Percentiles rank a stretch among this genome's conserved stretches.
Conservation (phyloP, 2,329 filamentous ascomycete genomes). For the Cercospora berteroae region DNA sequence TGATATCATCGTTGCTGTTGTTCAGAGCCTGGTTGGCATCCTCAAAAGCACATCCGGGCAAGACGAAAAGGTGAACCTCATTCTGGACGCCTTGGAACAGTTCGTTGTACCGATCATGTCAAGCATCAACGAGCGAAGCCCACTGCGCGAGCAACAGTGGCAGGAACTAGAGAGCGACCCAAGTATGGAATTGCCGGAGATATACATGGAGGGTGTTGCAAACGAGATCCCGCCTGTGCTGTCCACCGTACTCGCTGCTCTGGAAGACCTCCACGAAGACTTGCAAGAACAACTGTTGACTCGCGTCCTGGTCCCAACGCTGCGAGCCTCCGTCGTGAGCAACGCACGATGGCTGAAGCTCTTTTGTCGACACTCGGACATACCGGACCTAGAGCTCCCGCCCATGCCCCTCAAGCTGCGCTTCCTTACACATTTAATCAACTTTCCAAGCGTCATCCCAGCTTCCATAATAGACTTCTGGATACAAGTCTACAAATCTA, state of each 20-base stretch:
- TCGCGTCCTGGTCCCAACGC: constrained; percentile 22
- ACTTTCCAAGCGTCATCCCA: constrained; percentile 24
- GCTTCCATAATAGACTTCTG: constrained; percentile 30
- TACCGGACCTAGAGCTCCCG: constrained; percentile 3
- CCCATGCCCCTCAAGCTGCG: constrained; percentile 6
- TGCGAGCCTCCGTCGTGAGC: constrained; percentile 14
- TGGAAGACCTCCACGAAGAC: neutral
- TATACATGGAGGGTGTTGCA: constrained; percentile 22
- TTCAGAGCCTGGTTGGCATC: constrained; percentile 39
- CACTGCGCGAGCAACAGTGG: constrained; percentile 38
- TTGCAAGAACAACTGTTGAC: constrained; percentile 13
- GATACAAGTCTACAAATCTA: constrained; percentile 26
- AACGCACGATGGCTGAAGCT: constrained; percentile 24
- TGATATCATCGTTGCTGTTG: constrained; percentile 39
- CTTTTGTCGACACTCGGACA: constrained; percentile 14
- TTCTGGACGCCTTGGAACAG: constrained; percentile 32
- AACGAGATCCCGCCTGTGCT: constrained; percentile 12
- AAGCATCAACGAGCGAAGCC: constrained; percentile 38
- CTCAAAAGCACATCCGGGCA: constrained; percentile 20
- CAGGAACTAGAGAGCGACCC: constrained; percentile 23
- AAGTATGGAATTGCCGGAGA: constrained; percentile 24
- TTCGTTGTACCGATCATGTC: constrained; percentile 37
- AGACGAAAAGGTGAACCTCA: constrained; percentile 15
- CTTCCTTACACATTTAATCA: constrained; percentile 15
- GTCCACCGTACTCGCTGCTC: constrained; percentile 11